phyloP scores from a whole-genome alignment of 768 basidiomycete genomes.

The Panellus pusillus region DNA sequence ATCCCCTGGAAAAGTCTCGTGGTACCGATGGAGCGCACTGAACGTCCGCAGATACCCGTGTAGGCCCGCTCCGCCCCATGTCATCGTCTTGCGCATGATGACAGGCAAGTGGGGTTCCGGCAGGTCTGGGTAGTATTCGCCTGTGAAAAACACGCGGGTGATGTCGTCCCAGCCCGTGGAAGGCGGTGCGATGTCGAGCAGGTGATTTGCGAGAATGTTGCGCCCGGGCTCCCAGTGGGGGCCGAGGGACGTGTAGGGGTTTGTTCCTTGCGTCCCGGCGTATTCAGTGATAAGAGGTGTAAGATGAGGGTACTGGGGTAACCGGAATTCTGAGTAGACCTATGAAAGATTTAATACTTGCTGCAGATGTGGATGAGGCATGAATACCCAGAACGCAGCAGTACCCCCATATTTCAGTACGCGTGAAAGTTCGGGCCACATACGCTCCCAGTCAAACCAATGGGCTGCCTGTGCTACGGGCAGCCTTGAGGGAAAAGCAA shows the following conservation, averaged over 20 bases:
- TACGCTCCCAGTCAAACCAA: constrained; percentile 75
- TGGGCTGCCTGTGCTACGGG: constrained; percentile 71
- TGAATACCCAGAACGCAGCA: constrained; percentile 70
- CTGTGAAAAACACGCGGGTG: constrained; percentile 60
- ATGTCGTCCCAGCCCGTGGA: constrained; percentile 36
- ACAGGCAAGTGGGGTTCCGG: constrained; percentile 38
- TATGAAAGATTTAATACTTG: constrained; percentile 18
- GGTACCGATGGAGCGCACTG: constrained; percentile 68
- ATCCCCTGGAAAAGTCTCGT: constrained; percentile 63
- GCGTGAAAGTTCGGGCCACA: constrained; percentile 68
- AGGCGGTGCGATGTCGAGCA: constrained; percentile 53
- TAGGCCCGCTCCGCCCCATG: constrained; percentile 55
- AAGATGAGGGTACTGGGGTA: constrained; percentile 58
- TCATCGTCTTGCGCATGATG: constrained; percentile 58
- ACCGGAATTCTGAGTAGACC: constrained; percentile 73
- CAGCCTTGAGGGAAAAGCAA: neutral
- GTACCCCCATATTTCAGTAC: constrained; percentile 63
- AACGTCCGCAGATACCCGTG: constrained; percentile 70
- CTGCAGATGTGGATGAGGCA: neutral
- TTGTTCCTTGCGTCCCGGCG: constrained; percentile 49
- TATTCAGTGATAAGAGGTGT: constrained; percentile 62
- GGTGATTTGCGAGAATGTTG: constrained; percentile 67
- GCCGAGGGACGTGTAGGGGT: constrained; percentile 57
- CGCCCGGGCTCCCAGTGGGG: constrained; percentile 83
- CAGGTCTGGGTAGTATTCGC: constrained; percentile 42